Conservation (phyloP, 495 filamentous ascomycete genomes). For the Podospora australis region DNA sequence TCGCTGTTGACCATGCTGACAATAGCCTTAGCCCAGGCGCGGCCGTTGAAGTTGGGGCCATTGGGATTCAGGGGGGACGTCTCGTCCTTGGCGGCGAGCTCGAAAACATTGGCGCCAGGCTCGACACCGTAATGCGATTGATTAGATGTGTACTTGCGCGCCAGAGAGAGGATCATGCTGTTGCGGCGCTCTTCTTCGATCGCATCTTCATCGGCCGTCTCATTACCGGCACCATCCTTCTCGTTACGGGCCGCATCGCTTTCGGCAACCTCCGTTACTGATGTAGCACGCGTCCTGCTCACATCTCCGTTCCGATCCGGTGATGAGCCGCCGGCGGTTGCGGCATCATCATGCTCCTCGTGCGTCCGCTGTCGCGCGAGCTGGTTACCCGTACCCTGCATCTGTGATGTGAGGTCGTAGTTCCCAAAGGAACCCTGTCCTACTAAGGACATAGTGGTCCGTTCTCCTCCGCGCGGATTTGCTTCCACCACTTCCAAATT, state of each 20-base stretch:
- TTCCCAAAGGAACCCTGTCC: constrained; percentile 37
- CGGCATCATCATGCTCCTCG: constrained; percentile 14
- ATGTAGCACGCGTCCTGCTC: constrained; percentile 28
- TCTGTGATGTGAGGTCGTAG: constrained; percentile 41
- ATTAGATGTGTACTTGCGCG: constrained; percentile 37
- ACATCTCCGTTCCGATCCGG: constrained; percentile 18
- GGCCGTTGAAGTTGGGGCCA: constrained; percentile 45
- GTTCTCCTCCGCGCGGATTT: neutral
- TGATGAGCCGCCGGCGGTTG: constrained; percentile 11
- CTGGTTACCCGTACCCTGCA: constrained; percentile 27
- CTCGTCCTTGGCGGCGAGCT: constrained; percentile 25
- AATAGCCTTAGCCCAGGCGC: constrained; percentile 50
- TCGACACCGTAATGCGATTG: constrained; percentile 30
- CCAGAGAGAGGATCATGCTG: constrained; percentile 40
- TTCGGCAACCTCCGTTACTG: constrained; percentile 28
- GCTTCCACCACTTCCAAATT: constrained; percentile 1
- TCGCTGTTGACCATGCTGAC: constrained; percentile 39
- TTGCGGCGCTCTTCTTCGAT: constrained; percentile 35
- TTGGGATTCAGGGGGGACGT: constrained; percentile 47
- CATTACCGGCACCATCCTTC: constrained; percentile 19
- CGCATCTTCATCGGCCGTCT: constrained; percentile 30
- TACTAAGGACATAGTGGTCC: constrained; percentile 34
- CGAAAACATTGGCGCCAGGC: constrained; percentile 30
- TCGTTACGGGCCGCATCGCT: constrained; percentile 13
- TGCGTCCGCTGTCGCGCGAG: constrained; percentile 18